Conservation (phyloP, 352 stramenopile species). For the Pythium diclinum region DNA sequence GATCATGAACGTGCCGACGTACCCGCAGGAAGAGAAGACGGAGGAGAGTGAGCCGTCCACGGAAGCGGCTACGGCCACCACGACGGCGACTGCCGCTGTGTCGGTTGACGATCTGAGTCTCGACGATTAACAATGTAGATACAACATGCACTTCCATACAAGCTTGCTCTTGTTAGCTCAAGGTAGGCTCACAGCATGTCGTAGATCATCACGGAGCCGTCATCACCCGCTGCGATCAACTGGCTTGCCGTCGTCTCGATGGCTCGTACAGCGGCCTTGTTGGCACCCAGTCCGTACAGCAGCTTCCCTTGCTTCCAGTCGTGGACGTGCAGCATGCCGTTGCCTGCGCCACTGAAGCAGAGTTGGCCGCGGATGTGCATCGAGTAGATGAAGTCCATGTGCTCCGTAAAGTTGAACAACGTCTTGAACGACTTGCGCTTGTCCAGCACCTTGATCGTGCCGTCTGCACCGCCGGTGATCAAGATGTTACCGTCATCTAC, state of each 20-base stretch:
- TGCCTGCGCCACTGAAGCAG: slow-evolving; percentile 79
- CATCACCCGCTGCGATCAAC: slow-evolving; percentile 75
- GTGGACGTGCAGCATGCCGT: slow-evolving; percentile 85
- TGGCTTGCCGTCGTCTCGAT: slow-evolving; percentile 48
- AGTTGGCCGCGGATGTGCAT: slow-evolving; percentile 58
- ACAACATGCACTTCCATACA: background rate
- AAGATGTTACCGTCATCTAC: slow-evolving; percentile 45
- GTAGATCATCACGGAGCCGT: slow-evolving; percentile 81
- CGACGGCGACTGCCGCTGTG: background rate
- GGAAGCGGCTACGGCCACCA: background rate
- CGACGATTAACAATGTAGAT: slow-evolving; percentile 17
- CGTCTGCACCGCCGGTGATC: slow-evolving; percentile 72
- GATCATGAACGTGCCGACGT: slow-evolving; percentile 19
- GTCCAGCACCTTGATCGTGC: slow-evolving; percentile 77
- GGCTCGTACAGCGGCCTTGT: slow-evolving; percentile 71
- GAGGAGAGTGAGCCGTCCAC: background rate
- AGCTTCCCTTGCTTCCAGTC: slow-evolving; percentile 66
- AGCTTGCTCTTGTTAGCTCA: background rate
- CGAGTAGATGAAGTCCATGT: slow-evolving; percentile 89
- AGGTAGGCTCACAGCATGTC: slow-evolving; percentile 41
- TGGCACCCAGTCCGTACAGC: slow-evolving; percentile 81
- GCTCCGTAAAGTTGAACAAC: slow-evolving; percentile 60
- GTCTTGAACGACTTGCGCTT: slow-evolving; percentile 46
- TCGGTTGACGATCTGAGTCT: slow-evolving; percentile 20
- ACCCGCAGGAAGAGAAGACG: slow-evolving; percentile 1